Percentiles rank a stretch among this genome's conserved stretches.
Evolutionary conservation across 2,329 filamentous ascomycete genomes (phyloP).

Genomic region (Fusarium scirpi): DNA sequence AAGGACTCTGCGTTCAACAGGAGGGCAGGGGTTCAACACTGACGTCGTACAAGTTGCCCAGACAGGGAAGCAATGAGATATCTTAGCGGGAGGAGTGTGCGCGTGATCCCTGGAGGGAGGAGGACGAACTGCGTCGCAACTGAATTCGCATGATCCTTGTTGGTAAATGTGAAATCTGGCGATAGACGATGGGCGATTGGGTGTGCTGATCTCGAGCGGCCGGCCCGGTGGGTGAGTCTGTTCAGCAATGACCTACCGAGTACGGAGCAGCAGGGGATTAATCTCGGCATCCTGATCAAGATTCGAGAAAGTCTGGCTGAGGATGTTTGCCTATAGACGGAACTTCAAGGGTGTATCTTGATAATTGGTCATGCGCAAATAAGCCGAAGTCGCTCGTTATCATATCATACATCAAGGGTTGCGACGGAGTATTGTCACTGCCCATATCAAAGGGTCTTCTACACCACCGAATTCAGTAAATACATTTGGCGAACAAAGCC

Average conservation of each 20-base stretch:
- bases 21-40: conserved; percentile 18
- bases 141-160: not conserved
- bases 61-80: conserved; percentile 20
- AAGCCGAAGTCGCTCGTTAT: conserved; percentile 30
- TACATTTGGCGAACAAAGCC: conserved; percentile 7
- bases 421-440: not conserved
- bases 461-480: not conserved
- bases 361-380: conserved; percentile 6
- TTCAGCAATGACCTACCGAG: conserved; percentile 10
- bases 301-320: not conserved
- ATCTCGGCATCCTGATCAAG: conserved; percentile 18
- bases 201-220: conserved; percentile 34
- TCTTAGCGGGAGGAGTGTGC: conserved; percentile 20
- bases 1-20: conserved; percentile 10
- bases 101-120: conserved; percentile 24
- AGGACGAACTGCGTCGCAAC: conserved; percentile 28
- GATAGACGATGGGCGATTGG: conserved; percentile 19
- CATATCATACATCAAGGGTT: not conserved
- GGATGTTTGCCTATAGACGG: conserved; percentile 13
- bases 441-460: not conserved
- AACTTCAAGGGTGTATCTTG: conserved; percentile 3
- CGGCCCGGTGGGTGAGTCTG: conserved; percentile 32
- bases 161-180: conserved; percentile 4
- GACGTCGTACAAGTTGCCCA: conserved; percentile 31
- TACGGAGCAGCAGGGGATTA: conserved; percentile 15